Conservation (phyloP, 176 grass and related monocot species). For the Carex kokanica region DNA sequence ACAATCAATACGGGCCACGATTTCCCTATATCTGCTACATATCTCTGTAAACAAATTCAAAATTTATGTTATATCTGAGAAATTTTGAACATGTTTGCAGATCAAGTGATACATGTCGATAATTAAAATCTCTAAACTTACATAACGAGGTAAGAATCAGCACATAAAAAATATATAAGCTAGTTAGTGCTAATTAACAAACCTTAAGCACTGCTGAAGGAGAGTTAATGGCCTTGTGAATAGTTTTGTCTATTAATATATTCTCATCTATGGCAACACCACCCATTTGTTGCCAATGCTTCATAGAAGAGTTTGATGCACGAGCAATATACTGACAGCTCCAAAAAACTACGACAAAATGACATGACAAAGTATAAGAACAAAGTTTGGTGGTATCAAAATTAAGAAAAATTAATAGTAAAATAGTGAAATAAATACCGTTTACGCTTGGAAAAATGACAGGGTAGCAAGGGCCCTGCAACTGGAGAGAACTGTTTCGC, state of each 20-base stretch:
- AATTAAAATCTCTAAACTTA: not conserved
- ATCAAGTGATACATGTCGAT: not conserved
- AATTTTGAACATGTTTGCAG: not conserved
- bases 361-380: conserved; percentile 5
- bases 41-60: conserved; percentile 63
- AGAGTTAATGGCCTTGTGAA: conserved; percentile 80
- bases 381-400: not conserved
- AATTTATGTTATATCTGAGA: conserved; percentile 2
- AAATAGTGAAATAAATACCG: conserved; percentile 36
- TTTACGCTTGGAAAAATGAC: conserved; percentile 95
- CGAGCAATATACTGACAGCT: conserved; percentile 95
- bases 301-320: conserved; percentile 86
- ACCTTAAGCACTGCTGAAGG: conserved; percentile 91
- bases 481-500: conserved; percentile 83
- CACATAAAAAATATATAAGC: not conserved
- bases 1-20: conserved; percentile 96
- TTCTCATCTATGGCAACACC: conserved; percentile 86
- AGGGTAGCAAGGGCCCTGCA: conserved; percentile 96
- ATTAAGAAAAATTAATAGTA: not conserved
- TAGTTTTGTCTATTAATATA: conserved; percentile 90
- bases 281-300: conserved; percentile 86
- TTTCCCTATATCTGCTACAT: conserved; percentile 91
- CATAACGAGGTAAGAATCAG: not conserved
- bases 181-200: not conserved
- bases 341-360: conserved; percentile 64